phyloP scores from a whole-genome alignment of 305 asterid species.

The Fraxinus velutina region DNA sequence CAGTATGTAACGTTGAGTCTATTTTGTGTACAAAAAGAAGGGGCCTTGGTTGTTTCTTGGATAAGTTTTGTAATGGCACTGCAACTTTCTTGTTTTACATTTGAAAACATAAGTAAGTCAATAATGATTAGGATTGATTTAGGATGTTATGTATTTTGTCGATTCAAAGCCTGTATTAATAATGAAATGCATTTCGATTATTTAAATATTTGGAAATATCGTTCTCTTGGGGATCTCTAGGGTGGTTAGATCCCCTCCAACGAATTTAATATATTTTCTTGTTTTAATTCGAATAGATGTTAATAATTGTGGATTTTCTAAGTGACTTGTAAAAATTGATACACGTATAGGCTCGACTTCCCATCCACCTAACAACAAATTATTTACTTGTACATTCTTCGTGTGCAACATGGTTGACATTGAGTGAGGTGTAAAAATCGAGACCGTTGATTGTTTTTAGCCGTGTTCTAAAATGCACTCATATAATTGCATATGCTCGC shows the following conservation, averaged over 20 bases:
- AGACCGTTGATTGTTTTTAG: too few species aligned
- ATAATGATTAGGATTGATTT: neutral
- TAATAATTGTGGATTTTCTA: neutral
- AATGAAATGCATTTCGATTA: neutral
- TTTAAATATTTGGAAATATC: neutral
- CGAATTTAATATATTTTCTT: too few species aligned
- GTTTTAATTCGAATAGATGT: neutral
- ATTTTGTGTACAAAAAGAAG: neutral
- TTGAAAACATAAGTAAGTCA: neutral
- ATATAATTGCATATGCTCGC: too few species aligned
- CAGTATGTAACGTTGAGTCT: neutral
- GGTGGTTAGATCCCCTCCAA: too few species aligned
- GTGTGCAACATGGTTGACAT: too few species aligned
- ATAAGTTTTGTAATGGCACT: neutral
- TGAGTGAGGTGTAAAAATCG: too few species aligned
- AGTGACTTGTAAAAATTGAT: neutral
- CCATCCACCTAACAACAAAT: neutral
- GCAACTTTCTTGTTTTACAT: neutral
- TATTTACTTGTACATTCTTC: too few species aligned
- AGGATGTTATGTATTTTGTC: neutral
- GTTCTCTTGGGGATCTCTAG: neutral
- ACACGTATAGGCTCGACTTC: neutral
- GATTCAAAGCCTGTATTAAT: neutral
- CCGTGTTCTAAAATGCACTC: too few species aligned
- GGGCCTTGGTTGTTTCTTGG: neutral